Evolutionary conservation across 345 rosid genomes (phyloP).

Genomic region (Leavenworthia alabamica): DNA sequence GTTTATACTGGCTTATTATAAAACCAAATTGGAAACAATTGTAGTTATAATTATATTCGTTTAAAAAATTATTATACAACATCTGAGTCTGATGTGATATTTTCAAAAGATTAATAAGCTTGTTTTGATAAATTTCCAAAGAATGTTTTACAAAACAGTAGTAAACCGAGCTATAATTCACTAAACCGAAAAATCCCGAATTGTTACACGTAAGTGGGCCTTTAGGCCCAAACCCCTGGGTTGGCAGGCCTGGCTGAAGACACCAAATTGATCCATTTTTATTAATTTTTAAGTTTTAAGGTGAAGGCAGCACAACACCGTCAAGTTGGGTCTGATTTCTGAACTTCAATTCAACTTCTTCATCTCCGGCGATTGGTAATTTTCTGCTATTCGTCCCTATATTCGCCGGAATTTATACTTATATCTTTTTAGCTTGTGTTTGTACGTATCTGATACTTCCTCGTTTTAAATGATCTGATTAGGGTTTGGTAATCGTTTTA

Average conservation of each 20-base stretch:
- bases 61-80: neutral
- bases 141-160: neutral
- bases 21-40: neutral
- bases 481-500: too few relatives aligned
- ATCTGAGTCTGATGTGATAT: too few relatives aligned
- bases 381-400: neutral
- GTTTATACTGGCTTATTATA: neutral
- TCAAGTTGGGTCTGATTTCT: conserved; percentile 19
- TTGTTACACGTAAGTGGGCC: neutral
- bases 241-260: conserved; percentile 6
- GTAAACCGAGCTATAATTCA: neutral
- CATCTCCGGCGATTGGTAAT: conserved; percentile 28
- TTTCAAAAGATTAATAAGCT: neutral
- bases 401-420: neutral
- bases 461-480: conserved; percentile 5
- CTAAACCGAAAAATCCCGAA: neutral
- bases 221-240: conserved; percentile 18
- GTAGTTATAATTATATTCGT: neutral
- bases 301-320: conserved; percentile 16
- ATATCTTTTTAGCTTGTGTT: neutral
- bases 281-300: neutral
- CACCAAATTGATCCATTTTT: neutral
- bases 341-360: conserved; percentile 13
- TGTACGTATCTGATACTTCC: neutral
- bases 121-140: neutral